Evolutionary conservation across 768 basidiomycete species (phyloP), one percentile per base, ranked within the genome.

Genomic region (Russula sp.): DNA sequence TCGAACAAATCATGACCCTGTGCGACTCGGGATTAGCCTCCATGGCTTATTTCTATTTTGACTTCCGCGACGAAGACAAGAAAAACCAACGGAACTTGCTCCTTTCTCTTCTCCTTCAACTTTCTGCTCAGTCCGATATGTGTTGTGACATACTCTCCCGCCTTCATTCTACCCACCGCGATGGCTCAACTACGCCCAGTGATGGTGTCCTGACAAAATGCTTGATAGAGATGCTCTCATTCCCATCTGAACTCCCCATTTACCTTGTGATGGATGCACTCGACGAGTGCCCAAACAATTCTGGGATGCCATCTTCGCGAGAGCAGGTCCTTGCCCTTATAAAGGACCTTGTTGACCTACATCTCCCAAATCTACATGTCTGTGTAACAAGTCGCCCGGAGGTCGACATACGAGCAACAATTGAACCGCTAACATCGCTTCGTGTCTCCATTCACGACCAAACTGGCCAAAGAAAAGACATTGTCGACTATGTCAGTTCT

Each of bases 391-490:
- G 49, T 31, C 56, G 42, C 3, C 56, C 42, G 1, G 57, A 51
- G 8, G 7, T 35, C 7, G 50, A 58, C 40, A 58, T 63, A 16
- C 11, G 14, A 6, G 2, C 13, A 0, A 20, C 1, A 3, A 35
- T 64, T 4, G 34, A 51, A 2, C 60, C 53, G 0, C 31, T 56
- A 4, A 22, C 58, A 31, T 34, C 61, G 5, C 55, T 39, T 20
- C 37, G 53, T 14, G 27, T 64, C 6, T 61, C 58, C 0, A 48
- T 64, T 8, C 59, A 64, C 3, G 6, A 50, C 2, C 61, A 61
- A 42, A 32, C 6, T 9, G 49, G 58, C 14, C 63, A 62, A 35
- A 51, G 7, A 22, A 18, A 63, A 11, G 63, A 55, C 10, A 50
- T 64, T 9, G 8, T 14, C 20, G 9, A 39, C 14, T 64, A 62